Evolutionary conservation across 495 filamentous ascomycete species (phyloP), one percentile per base, ranked within the genome.

Genomic region (Recurvomyces mirabilis): DNA sequence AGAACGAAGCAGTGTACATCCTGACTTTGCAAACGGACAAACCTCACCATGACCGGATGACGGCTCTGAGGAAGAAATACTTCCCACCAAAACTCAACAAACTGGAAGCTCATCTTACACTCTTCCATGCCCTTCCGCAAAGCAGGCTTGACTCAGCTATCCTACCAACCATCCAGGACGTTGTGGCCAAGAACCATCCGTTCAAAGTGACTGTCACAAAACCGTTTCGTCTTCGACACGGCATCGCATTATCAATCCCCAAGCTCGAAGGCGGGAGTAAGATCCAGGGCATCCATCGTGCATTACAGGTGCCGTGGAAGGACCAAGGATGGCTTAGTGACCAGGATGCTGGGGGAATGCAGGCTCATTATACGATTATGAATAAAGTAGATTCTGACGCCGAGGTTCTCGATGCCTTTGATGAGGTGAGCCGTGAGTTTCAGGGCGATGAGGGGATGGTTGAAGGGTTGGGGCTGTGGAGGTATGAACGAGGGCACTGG

Each of bases 21-120:
- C 48, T 63, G 2, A 52, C 59, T 14, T 48, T 63, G 9, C 43
- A 44, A 23, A 59, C 60, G 5, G 51, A 56, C 32, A 38, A 29
- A 18, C n/a, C 34, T 4, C 51, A 56, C 18, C 59, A 63, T 29
- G 35, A 52, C 19, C 30, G 45, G 29, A 46, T 61, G 23, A 61
- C 52, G 6, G 25, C 36, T 14, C 52, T 59, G 13, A 43, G 60
- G 14, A 51, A 43, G 13, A 24, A 45, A 22, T 53, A 63, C 41
- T 61, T 61, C 22, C 59, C 59, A 1, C n/a, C 31, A 17, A 34
- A 51, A 7, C 19, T 61, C n/a, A 61, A 61, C 46, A 59, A 61
- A 31, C 31, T 60, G 13, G 43, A 46, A 12, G 59, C 59, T 7
- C 60, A 60, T 38, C 46, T 63, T 12, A 53, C 60, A 23, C 53